These are phyloP conservation scores for Scheffersomyces insectosa DNA, from an alignment of 1,139 yeast genomes.

Conservation along the genomic window DNA sequence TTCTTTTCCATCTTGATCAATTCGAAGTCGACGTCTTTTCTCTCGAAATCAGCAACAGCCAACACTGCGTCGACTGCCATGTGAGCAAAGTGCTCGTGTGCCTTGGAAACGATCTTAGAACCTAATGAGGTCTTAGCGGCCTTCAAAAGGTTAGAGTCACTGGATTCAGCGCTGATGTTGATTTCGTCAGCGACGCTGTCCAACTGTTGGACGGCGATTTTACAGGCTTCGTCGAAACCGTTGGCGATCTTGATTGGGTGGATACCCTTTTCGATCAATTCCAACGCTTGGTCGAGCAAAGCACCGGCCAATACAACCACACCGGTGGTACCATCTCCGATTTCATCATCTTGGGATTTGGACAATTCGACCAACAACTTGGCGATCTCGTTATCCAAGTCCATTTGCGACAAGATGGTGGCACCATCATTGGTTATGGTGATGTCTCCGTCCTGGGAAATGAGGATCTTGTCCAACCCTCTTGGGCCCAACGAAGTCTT, in stretches of 20 bases:
- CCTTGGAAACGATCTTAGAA: constrained; percentile 91
- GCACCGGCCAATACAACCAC: constrained; percentile 97
- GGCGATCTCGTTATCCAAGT: constrained; percentile 93
- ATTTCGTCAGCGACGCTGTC: constrained; percentile 73
- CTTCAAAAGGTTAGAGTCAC: constrained; percentile 62
- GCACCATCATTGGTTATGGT: constrained; percentile 99
- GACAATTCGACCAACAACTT: constrained; percentile 92
- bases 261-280: constrained; percentile 92
- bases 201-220: constrained; percentile 76
- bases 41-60: constrained; percentile 86
- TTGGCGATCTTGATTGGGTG: constrained; percentile 97
- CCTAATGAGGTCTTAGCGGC: constrained; percentile 96
- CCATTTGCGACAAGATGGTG: constrained; percentile 94
- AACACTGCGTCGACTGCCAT: constrained; percentile 98
- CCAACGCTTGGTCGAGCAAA: constrained; percentile 89
- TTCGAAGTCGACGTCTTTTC: constrained; percentile 96
- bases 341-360: constrained; percentile 96
- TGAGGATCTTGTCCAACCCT: constrained; percentile 94
- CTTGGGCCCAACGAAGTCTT: constrained; percentile 95
- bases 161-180: constrained; percentile 47
- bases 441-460: constrained; percentile 93
- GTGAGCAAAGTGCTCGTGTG: constrained; percentile 89
- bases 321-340: constrained; percentile 99
- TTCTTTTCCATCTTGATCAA: constrained; percentile 93
- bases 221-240: constrained; percentile 97